phyloP scores from a whole-genome alignment of 2,329 filamentous ascomycete species.

The Annulohypoxylon truncatum region DNA sequence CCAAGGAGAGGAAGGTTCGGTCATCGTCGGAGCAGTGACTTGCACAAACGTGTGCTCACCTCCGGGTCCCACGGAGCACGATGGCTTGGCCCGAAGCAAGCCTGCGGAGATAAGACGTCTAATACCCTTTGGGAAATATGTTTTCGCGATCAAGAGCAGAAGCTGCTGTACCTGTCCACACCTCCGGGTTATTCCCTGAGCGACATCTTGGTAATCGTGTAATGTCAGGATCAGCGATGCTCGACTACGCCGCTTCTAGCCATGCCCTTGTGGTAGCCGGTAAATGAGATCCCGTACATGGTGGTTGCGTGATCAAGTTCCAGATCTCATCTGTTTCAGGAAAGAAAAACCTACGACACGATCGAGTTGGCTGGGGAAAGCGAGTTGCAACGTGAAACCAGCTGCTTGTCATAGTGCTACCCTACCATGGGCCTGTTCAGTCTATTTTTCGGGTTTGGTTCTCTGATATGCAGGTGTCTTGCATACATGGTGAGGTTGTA shows the following conservation, averaged over 20 bases:
- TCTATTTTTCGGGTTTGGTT: neutral
- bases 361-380: constrained; percentile 12
- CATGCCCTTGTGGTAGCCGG: neutral
- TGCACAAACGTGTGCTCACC: neutral
- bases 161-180: neutral
- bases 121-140: neutral
- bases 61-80: neutral
- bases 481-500: neutral
- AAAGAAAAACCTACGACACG: constrained; percentile 8
- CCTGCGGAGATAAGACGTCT: constrained; percentile 1
- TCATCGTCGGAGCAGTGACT: neutral
- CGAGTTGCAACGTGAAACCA: constrained; percentile 5
- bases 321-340: constrained; percentile 14
- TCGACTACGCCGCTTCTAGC: neutral
- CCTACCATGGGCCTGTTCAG: neutral
- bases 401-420: neutral
- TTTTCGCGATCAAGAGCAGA: neutral
- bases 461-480: neutral
- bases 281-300: constrained; percentile 12
- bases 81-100: neutral
- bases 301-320: constrained; percentile 1
- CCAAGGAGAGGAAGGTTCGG: neutral
- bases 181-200: neutral
- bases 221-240: neutral
- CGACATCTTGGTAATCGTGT: neutral